These are phyloP conservation scores for Boletellus sp. DNA, from an alignment of 1,284 basidiomycete species.

Conservation along the genomic window DNA sequence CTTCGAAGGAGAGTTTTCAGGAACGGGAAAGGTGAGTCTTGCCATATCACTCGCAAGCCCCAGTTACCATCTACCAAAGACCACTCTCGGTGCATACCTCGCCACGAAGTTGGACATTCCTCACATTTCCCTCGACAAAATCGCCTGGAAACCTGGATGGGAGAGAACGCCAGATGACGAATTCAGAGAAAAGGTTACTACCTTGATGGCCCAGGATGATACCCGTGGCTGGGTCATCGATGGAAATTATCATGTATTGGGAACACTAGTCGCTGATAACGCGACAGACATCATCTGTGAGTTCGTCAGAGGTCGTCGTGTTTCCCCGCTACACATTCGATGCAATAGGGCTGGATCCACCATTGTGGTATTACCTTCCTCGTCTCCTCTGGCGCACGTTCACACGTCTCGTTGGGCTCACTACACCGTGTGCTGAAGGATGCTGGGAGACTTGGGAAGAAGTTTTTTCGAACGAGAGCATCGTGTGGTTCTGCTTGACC, in stretches of 20 bases:
- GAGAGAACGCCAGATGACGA: constrained; percentile 33
- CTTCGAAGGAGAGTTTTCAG: constrained; percentile 22
- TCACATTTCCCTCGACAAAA: constrained; percentile 41
- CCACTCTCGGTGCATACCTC: constrained; percentile 46
- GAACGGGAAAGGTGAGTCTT: constrained; percentile 44
- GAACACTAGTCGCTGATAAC: constrained; percentile 34
- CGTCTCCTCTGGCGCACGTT: constrained; percentile 52
- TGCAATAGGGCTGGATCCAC: constrained; percentile 59
- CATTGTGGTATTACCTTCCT: constrained; percentile 54
- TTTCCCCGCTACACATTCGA: constrained; percentile 1
- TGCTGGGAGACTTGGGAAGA: constrained; percentile 45
- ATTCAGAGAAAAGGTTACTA: constrained; percentile 35
- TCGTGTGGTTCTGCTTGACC: constrained; percentile 56
- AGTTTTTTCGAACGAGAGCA: constrained; percentile 51
- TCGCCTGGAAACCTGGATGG: constrained; percentile 53
- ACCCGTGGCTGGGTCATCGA: constrained; percentile 50
- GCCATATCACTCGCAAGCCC: neutral
- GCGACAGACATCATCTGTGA: constrained; percentile 62
- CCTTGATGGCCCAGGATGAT: constrained; percentile 23
- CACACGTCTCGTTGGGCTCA: constrained; percentile 41
- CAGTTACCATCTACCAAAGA: neutral
- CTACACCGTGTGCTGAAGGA: constrained; percentile 46
- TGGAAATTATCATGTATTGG: constrained; percentile 38
- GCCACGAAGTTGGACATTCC: constrained; percentile 45
- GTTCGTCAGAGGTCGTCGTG: constrained; percentile 17